Evolutionary conservation across 257 asterid genomes (phyloP), one percentile per base, ranked within the genome.

Genomic region (Henckelia pumila): DNA sequence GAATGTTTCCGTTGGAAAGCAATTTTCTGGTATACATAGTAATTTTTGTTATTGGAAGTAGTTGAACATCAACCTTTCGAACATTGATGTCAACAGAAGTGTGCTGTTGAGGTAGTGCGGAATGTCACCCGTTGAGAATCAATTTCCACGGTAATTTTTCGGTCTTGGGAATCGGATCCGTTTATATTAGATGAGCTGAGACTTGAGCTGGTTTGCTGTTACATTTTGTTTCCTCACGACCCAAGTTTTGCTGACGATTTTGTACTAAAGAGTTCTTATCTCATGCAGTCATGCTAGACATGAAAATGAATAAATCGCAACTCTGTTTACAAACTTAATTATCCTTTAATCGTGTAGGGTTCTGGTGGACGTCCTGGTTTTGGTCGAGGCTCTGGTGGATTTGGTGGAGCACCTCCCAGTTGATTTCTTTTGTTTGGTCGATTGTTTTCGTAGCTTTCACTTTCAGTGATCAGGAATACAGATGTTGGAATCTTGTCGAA

Each of bases 311-410:
- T 20, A 8, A 10, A n/a, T n/a, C n/a, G n/a, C n/a, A n/a, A n/a
- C n/a, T n/a, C n/a, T n/a, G n/a, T n/a, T n/a, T n/a, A n/a, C n/a
- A n/a, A n/a, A n/a, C n/a, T n/a, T n/a, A n/a, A n/a, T n/a, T n/a
- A n/a, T n/a, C 3, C 50, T 40, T 61, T 50, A 2, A 14, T 2
- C 23, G 3, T 72, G 80, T 81, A 82, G 88, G 85, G 85, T 37
- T 22, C 74, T 11, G 78, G 83, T n/a, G 86, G 81, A 3, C 79
- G 83, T 6, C 78, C 78, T 17, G 86, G 83, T 22, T 82, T 82
- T 61, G 85, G 88, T 21, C 76, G 88, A 19, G 88, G 88, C 20
- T 69, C 83, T 11, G 88, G 88, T n/a, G n/a, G n/a, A n/a, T n/a
- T n/a, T n/a, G n/a, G n/a, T 8, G 84, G 87, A 61, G 79, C 81